Conservation (phyloP, 2,329 filamentous ascomycete species). For the Hymenoscyphus fraxineus region DNA sequence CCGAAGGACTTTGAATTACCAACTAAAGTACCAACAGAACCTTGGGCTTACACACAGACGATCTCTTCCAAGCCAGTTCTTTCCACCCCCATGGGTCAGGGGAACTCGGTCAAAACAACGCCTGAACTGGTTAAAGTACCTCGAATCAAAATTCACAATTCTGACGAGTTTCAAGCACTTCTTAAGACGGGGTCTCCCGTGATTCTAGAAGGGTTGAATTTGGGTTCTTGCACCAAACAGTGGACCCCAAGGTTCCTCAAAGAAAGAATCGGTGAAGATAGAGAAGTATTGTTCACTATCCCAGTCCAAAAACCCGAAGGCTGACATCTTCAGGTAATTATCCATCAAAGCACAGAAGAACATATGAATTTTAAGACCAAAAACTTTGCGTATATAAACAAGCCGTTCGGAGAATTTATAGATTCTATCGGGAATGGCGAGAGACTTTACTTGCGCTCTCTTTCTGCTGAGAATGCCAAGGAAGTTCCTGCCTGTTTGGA, state of each 20-base stretch:
- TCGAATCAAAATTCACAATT: constrained; percentile 48
- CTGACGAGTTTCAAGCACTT: constrained; percentile 57
- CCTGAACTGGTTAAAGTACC: constrained; percentile 40
- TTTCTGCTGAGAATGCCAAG: constrained; percentile 66
- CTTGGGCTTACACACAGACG: constrained; percentile 28
- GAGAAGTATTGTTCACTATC: constrained; percentile 46
- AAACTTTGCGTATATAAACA: constrained; percentile 74
- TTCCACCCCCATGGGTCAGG: not conserved
- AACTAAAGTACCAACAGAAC: not conserved
- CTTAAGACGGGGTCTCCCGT: constrained; percentile 56
- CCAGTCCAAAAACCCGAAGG: constrained; percentile 8
- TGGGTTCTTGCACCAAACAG: constrained; percentile 62
- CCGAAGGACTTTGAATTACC: not conserved
- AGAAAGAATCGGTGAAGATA: constrained; percentile 53
- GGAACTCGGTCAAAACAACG: not conserved
- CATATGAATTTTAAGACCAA: constrained; percentile 79
- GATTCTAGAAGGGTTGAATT: constrained; percentile 60
- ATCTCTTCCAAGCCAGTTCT: not conserved
- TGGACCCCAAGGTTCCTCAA: constrained; percentile 71
- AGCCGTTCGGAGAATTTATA: constrained; percentile 64
- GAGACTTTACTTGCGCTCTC: constrained; percentile 71
- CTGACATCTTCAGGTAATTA: constrained; percentile 52
- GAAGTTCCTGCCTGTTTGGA: constrained; percentile 66
- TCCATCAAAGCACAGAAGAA: constrained; percentile 64
- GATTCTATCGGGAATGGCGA: constrained; percentile 54